These are phyloP conservation scores for Hypoxylon sp. DNA, from an alignment of 2,329 filamentous ascomycete genomes.

Conservation along the genomic window DNA sequence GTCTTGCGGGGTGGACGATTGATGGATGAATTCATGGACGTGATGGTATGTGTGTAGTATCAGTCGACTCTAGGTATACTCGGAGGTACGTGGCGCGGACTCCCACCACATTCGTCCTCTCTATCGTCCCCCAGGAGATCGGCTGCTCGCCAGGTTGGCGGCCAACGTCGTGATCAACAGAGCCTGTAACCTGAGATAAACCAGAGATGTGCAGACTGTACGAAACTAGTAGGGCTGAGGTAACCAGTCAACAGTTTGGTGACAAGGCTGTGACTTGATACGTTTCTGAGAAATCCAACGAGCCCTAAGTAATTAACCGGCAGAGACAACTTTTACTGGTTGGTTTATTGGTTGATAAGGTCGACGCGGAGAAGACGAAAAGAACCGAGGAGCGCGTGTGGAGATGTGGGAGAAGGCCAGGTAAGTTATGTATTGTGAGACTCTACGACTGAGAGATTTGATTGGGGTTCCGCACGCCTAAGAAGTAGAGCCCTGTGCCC, in stretches of 20 bases:
- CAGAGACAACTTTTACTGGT: constrained; percentile 32
- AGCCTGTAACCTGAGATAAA: constrained; percentile 34
- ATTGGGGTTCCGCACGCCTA: constrained; percentile 6
- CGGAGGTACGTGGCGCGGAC: constrained; percentile 52
- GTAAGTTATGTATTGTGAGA: constrained; percentile 33
- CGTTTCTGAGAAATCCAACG: constrained; percentile 33
- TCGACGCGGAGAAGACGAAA: constrained; percentile 41
- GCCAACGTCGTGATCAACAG: constrained; percentile 41
- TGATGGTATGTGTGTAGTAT: constrained; percentile 48
- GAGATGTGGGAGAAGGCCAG: constrained; percentile 38
- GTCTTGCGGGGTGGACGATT: constrained; percentile 54
- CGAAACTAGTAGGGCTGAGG: constrained; percentile 46
- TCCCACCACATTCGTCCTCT: constrained; percentile 45
- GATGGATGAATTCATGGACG: constrained; percentile 56
- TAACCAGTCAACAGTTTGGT: constrained; percentile 30
- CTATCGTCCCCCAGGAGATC: constrained; percentile 43
- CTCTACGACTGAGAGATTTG: constrained; percentile 27
- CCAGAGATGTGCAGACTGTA: constrained; percentile 38
- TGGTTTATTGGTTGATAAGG: constrained; percentile 40
- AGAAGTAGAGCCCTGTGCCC: neutral
- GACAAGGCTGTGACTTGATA: constrained; percentile 39
- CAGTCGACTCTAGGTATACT: constrained; percentile 48
- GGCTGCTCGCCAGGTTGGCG: constrained; percentile 36
- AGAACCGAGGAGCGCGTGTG: constrained; percentile 42
- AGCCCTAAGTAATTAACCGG: constrained; percentile 39